Evolutionary conservation across 768 basidiomycete genomes (phyloP), one percentile per base, ranked within the genome.

Genomic region (Chlorophyllum brunneum): DNA sequence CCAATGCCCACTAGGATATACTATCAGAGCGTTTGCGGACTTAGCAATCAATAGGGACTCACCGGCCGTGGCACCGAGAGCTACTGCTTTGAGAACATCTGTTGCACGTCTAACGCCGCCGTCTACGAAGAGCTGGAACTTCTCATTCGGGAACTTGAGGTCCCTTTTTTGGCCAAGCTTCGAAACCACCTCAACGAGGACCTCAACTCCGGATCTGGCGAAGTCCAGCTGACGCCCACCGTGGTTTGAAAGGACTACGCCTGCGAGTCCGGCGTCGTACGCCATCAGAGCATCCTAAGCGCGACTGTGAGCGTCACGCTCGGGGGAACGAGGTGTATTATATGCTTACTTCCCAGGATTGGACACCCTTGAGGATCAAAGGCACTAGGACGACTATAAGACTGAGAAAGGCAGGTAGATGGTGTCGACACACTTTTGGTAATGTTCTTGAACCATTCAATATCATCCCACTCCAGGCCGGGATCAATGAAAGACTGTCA

Each of bases 51-150:
- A 27, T 24, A 29, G 18, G 26, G 10, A 49, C 71, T 22, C 46
- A 84, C 84, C 88, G 13, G 92, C 92, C 36, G 86, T 92, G n/a
- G 92, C 92, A 16, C 92, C 93, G 11, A 95, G 72, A 0, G 92
- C 92, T 43, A 94, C 63, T 2, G 92, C 92, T 63, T 95, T 95
- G 51, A 95, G 70, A 2, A 94, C 86, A 64, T 95, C 92, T 9
- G 87, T 92, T 1, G 94, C 92, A 31, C 94, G 75, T 43, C 94
- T 78, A 6, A 98, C 92, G 50, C 95, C 97, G n/a, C 95, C 95
- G 61, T 99, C 95, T 10, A 93, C 79, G 61, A 88, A 91, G 27
- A 98, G 72, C 62, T 92, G 85, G 72, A 98, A 91, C 48, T 75
- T 79, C 46, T 80, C 77, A 46, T 91, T 89, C 1, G 91, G 88